Base-by-base conservation (phyloP, 169 alveolate species). In the Theileria orientalis region DNA sequence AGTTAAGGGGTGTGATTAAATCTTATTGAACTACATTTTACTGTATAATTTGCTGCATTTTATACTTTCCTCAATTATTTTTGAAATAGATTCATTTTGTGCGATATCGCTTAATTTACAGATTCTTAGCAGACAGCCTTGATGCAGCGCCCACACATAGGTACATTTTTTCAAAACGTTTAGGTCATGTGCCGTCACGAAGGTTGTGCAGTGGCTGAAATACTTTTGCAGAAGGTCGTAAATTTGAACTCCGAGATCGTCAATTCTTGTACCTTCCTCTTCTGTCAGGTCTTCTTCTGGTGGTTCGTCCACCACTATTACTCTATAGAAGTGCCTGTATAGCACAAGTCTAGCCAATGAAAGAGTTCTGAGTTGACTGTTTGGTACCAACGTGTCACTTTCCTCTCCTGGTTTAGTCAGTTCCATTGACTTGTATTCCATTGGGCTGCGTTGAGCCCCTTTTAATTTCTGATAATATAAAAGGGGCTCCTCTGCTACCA, bases 351-450 rank as follows among this genome's bases (percentile, higher is more conserved):
- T n/a, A n/a, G n/a, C n/a, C n/a, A n/a, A n/a, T n/a, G n/a, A n/a
- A n/a, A n/a, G n/a, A n/a, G 77, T 87, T 19, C 95, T 77, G 52
- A 87, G 86, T 57, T 77, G 86, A 5, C 74, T 33, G 2, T 35
- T 25, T 5, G 80, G 66, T 2, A 77, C 56, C 19, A 61, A 19
- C 74, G 29, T 57, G 51, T 57, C 46, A n/a, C 41, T 9, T 11
- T 52, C 35, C 21, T 35, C 46, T 19, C 21, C 14, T 5, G 14
- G 21, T 27, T 68, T 33, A 23, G n/a, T 8, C 49, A 14, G 14
- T 8, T 57, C 60, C 73, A 63, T 29, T 13, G 60, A 42, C 68
- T 42, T 42, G 57, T 16, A 63, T 33, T 19, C 16, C 3, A 47
- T 21, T 21, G 57, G 21, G 14, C 30, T 47, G 16, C 57, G 3